A percentile compares a stretch with the other conserved stretches of the same genome.
Conservation (phyloP, 495 filamentous ascomycete species). For the Penicillium cosmopolitanum region DNA sequence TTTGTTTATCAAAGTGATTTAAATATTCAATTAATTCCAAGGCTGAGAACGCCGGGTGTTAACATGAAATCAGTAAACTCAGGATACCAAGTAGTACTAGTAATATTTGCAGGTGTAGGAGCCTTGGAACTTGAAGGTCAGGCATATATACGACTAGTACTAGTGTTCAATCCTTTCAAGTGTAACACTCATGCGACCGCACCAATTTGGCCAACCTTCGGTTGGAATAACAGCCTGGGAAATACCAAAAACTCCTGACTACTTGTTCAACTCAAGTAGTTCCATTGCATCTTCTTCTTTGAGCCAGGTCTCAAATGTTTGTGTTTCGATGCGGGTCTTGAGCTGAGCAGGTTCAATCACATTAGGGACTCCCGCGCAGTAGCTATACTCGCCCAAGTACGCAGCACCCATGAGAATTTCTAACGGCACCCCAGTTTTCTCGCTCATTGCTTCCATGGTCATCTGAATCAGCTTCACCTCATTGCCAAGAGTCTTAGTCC, state of each 20-base stretch:
- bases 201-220: too few species aligned
- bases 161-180: too few species aligned
- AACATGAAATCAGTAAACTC: too few species aligned
- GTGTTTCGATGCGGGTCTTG: conserved; percentile 29
- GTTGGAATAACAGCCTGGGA: too few species aligned
- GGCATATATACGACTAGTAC: too few species aligned
- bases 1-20: too few species aligned
- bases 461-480: conserved; percentile 30
- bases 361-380: conserved; percentile 39
- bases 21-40: too few species aligned
- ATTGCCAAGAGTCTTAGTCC: conserved; percentile 38
- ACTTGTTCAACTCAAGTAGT: conserved; percentile 11
- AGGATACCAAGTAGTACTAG: too few species aligned
- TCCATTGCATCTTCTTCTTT: conserved; percentile 6
- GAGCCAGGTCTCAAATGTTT: conserved; percentile 39
- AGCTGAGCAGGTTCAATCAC: conserved; percentile 41
- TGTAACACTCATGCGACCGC: too few species aligned
- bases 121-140: too few species aligned
- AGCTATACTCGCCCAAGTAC: conserved; percentile 44
- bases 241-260: background rate
- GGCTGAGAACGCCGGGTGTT: too few species aligned
- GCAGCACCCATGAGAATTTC: conserved; percentile 40
- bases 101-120: too few species aligned
- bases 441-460: conserved; percentile 34
- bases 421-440: conserved; percentile 36